Evolutionary conservation across 2,329 filamentous ascomycete species (phyloP).

Genomic region (Magnaporthiopsis incrustans): DNA sequence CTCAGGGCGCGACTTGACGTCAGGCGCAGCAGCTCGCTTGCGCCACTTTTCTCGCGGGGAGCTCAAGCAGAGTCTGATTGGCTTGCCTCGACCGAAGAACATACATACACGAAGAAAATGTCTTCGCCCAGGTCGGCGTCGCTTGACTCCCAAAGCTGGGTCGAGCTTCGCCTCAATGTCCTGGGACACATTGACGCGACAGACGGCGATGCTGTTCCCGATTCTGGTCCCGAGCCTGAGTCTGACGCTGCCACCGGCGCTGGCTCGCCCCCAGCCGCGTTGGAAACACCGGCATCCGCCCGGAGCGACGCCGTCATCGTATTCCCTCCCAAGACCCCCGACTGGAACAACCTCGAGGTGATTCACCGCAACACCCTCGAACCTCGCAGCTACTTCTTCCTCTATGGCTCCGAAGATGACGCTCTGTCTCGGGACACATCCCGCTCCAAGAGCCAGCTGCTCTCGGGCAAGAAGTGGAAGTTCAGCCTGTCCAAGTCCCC

Average conservation of each 20-base stretch:
- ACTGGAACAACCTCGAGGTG: constrained; percentile 54
- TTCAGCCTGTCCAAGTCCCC: constrained; percentile 41
- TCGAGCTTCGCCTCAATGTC: constrained; percentile 5
- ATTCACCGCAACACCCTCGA: constrained; percentile 52
- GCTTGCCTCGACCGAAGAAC: background rate
- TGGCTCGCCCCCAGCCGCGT: background rate
- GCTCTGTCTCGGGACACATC: constrained; percentile 34
- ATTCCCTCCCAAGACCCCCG: constrained; percentile 26
- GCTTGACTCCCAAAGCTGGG: background rate
- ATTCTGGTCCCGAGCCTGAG: background rate
- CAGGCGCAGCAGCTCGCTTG: background rate
- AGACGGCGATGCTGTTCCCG: background rate
- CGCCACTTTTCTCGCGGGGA: background rate
- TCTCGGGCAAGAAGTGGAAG: constrained; percentile 30
- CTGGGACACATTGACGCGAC: constrained; percentile 1
- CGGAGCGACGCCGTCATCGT: background rate
- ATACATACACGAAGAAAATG: background rate
- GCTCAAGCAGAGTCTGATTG: background rate
- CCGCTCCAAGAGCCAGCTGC: constrained; percentile 12
- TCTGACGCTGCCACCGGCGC: background rate
- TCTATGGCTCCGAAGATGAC: constrained; percentile 39
- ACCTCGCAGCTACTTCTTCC: constrained; percentile 47
- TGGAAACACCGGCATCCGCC: background rate
- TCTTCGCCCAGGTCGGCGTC: constrained; percentile 4
- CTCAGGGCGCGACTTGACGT: background rate